These are phyloP conservation scores for Rosa multiflora DNA, from an alignment of 306 rosid species.

Conservation along the genomic window DNA sequence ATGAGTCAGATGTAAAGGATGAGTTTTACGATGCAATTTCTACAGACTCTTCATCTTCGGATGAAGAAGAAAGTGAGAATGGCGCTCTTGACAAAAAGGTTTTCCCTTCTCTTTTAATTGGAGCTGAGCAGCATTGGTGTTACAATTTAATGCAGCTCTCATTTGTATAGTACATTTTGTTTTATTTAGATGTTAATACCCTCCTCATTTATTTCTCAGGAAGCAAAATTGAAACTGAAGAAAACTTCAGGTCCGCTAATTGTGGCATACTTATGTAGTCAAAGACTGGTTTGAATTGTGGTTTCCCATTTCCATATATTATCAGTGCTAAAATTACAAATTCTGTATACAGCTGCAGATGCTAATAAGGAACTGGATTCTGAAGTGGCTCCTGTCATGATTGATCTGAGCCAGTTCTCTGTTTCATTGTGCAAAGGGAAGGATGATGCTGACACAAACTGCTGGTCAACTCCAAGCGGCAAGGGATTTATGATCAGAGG, in stretches of 20 bases:
- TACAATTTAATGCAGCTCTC: not conserved
- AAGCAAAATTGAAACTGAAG: constrained; percentile 41
- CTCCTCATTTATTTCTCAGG: constrained; percentile 37
- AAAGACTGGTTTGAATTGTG: not conserved
- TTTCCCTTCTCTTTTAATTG: constrained; percentile 7
- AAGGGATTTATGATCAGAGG: constrained; percentile 86
- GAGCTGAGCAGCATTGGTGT: not conserved
- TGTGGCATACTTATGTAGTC: not conserved
- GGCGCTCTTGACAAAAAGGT: constrained; percentile 36
- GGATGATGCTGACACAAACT: constrained; percentile 60
- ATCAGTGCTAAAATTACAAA: not conserved
- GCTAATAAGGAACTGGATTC: constrained; percentile 54
- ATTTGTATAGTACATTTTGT: not conserved
- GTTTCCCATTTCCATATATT: not conserved
- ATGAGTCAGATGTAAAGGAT: constrained; percentile 54
- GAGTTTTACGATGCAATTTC: constrained; percentile 93
- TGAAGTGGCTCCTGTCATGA: constrained; percentile 36
- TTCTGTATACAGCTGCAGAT: constrained; percentile 50
- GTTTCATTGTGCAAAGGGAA: constrained; percentile 58
- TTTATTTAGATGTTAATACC: constrained; percentile 21
- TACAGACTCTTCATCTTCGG: constrained; percentile 53
- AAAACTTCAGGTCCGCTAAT: constrained; percentile 32
- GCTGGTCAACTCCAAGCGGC: constrained; percentile 84
- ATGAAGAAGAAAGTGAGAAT: constrained; percentile 30
- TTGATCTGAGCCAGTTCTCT: constrained; percentile 47